Evolutionary conservation across 2,329 filamentous ascomycete species (phyloP).

Genomic region (Ceratocystis papillata): DNA sequence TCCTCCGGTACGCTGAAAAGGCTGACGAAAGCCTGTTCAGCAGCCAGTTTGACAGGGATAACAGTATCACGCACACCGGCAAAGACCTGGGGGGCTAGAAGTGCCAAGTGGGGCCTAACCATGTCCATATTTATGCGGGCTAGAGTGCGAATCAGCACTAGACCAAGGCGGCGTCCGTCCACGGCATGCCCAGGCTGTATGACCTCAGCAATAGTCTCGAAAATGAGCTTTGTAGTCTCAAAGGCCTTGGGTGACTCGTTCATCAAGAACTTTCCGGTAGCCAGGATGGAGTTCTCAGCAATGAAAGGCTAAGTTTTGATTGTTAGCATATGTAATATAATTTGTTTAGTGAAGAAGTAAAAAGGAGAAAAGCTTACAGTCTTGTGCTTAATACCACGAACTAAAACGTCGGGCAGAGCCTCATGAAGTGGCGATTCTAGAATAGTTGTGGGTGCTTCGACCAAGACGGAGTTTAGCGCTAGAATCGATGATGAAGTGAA

Average conservation of each 20-base stretch:
- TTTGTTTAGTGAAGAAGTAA: not conserved
- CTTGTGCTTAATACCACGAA: constrained; percentile 66
- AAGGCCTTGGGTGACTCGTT: constrained; percentile 56
- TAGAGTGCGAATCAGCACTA: constrained; percentile 81
- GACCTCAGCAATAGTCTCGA: constrained; percentile 63
- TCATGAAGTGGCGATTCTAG: constrained; percentile 55
- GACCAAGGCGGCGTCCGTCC: constrained; percentile 73
- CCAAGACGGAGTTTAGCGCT: constrained; percentile 75
- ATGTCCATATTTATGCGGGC: constrained; percentile 69
- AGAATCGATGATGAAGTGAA: constrained; percentile 71
- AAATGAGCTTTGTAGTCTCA: constrained; percentile 66
- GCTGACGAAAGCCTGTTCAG: constrained; percentile 86
- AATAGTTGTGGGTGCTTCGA: constrained; percentile 65
- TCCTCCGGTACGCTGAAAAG: constrained; percentile 85
- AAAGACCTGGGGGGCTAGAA: constrained; percentile 78
- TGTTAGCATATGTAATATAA: constrained; percentile 25
- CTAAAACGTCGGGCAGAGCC: constrained; percentile 66
- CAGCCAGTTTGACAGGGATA: constrained; percentile 89
- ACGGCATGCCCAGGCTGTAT: constrained; percentile 67
- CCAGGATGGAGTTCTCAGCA: constrained; percentile 77
- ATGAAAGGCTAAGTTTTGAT: constrained; percentile 54
- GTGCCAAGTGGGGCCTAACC: constrained; percentile 65
- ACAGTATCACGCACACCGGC: constrained; percentile 79
- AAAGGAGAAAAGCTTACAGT: constrained; percentile 45
- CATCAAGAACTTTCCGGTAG: constrained; percentile 82